Conservation (phyloP, 1,139 yeast genomes). For the Pichia sp. region DNA sequence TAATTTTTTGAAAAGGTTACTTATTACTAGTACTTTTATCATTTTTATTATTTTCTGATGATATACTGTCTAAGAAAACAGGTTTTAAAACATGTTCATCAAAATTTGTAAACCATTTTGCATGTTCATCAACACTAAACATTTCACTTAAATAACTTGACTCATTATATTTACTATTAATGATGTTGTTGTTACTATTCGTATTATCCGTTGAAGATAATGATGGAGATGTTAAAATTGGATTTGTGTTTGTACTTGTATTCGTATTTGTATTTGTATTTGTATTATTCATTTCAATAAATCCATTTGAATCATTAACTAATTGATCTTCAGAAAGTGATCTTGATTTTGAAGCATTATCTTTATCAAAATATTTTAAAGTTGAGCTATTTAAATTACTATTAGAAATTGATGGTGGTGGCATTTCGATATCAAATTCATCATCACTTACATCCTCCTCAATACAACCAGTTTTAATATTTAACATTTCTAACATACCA, state of each 20-base stretch:
- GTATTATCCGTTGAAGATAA: neutral
- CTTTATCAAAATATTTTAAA: conserved; percentile 20
- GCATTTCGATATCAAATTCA: conserved; percentile 88
- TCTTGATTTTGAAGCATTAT: conserved; percentile 19
- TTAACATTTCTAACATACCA: conserved; percentile 90
- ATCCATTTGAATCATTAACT: conserved; percentile 19
- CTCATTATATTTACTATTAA: neutral
- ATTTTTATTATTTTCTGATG: conserved; percentile 7
- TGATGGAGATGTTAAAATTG: neutral
- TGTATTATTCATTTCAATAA: conserved; percentile 32
- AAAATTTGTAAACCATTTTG: conserved; percentile 87
- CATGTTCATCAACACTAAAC: conserved; percentile 64
- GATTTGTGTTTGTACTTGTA: neutral
- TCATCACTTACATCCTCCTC: conserved; percentile 84
- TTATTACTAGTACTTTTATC: neutral
- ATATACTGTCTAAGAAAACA: conserved; percentile 63
- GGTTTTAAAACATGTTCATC: conserved; percentile 97
- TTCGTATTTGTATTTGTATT: conserved; percentile 18
- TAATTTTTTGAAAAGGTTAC: no score
- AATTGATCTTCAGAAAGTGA: conserved; percentile 30
- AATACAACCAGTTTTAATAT: conserved; percentile 85
- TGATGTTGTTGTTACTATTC: neutral
- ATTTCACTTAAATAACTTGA: conserved; percentile 20
- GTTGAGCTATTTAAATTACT: conserved; percentile 2
- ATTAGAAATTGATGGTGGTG: conserved; percentile 30